phyloP scores from a whole-genome alignment of 495 filamentous ascomycete genomes.

The Neurospora tetrasperma region DNA sequence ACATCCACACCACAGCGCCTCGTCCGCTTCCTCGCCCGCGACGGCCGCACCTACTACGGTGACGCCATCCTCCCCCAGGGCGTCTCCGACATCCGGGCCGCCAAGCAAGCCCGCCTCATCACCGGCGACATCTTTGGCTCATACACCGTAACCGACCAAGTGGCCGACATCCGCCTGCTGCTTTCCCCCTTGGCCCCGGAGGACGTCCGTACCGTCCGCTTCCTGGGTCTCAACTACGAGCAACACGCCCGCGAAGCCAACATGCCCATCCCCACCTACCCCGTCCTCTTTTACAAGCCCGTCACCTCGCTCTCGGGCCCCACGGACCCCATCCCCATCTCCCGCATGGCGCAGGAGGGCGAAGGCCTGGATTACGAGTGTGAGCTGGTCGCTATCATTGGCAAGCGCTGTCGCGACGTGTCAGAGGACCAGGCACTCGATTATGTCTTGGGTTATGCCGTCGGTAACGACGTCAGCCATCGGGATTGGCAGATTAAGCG shows the following conservation, averaged over 20 bases:
- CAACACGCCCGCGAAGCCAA: constrained; percentile 70
- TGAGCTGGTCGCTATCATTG: constrained; percentile 71
- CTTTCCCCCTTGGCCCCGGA: constrained; percentile 58
- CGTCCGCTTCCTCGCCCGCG: constrained; percentile 66
- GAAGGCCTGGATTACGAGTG: constrained; percentile 75
- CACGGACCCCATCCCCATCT: constrained; percentile 56
- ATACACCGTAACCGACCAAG: constrained; percentile 58
- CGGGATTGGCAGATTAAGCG: constrained; percentile 74
- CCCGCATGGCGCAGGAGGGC: constrained; percentile 42
- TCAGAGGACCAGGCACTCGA: constrained; percentile 56
- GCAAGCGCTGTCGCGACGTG: constrained; percentile 58
- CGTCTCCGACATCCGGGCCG: constrained; percentile 54
- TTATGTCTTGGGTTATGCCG: constrained; percentile 69
- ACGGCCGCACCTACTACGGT: constrained; percentile 71
- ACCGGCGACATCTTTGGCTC: constrained; percentile 64
- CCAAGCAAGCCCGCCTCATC: constrained; percentile 57
- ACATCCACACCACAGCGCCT: constrained; percentile 44
- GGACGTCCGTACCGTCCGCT: constrained; percentile 66
- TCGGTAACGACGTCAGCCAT: constrained; percentile 78
- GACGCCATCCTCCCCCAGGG: constrained; percentile 68
- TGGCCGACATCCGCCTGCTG: constrained; percentile 54
- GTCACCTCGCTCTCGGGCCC: constrained; percentile 61
- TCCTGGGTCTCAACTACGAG: constrained; percentile 74
- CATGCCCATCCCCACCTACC: constrained; percentile 64
- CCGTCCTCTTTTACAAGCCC: constrained; percentile 79